These are phyloP conservation scores for Dictyostelium brefeldianum DNA, from an alignment of 78 protist species.

Conservation along the genomic window DNA sequence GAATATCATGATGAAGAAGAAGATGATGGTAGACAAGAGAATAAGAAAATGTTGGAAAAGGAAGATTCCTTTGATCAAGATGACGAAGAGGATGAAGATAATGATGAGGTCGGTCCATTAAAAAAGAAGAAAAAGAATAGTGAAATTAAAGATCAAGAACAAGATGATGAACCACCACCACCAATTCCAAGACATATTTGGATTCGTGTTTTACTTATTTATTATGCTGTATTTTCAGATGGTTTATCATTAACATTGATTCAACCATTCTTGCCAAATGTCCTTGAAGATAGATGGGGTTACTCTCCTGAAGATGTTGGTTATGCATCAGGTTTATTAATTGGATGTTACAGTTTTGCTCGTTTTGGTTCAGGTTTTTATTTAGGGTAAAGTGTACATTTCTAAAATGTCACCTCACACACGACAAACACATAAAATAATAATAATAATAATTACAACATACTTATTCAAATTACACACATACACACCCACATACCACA, in stretches of 20 bases:
- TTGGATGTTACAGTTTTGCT: slow-evolving; percentile 55
- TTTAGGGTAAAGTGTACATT: slow-evolving; percentile 32
- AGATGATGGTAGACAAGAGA: too few species aligned
- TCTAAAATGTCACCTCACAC: too few species aligned
- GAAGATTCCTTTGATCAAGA: neutral
- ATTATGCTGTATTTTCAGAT: slow-evolving; percentile 32
- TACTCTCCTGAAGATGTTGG: slow-evolving; percentile 17
- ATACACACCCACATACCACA: neutral
- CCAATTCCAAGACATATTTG: slow-evolving; percentile 49
- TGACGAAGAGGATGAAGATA: too few species aligned
- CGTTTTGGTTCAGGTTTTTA: slow-evolving; percentile 63
- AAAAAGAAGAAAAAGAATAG: neutral
- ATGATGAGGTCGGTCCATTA: neutral
- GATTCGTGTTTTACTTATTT: slow-evolving; percentile 32
- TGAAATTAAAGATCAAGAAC: neutral
- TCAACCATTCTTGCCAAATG: slow-evolving; percentile 60
- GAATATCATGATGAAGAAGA: neutral
- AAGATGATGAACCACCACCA: slow-evolving; percentile 15
- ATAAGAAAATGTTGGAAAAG: neutral
- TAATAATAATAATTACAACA: neutral
- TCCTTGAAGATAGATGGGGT: slow-evolving; percentile 44
- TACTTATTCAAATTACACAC: neutral
- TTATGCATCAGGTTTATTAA: slow-evolving; percentile 24
- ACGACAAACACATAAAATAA: too few species aligned
- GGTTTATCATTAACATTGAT: slow-evolving; percentile 59